Evolutionary conservation across 345 rosid genomes (phyloP), one percentile per base, ranked within the genome.

Genomic region (Eucalyptus paniculata): DNA sequence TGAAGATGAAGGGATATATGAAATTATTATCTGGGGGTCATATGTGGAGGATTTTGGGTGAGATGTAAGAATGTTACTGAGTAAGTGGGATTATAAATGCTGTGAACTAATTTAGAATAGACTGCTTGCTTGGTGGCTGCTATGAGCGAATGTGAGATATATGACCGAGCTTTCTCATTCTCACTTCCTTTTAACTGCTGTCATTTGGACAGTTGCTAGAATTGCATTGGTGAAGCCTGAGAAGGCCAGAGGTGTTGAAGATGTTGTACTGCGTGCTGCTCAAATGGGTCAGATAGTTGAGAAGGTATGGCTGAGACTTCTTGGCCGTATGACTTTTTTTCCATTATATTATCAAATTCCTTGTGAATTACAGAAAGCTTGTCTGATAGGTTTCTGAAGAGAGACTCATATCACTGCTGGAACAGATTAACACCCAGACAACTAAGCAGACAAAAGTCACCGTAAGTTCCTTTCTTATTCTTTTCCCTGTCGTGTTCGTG

Each of bases 191-290:
- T 72, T 11, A 21, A 72, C 28, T 72, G 83, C 83, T 77, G 8
- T 37, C 28, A 19, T 77, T 77, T 37, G 45, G 47, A 21, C 47
- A 97, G 99, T 97, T 90, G 96, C 99, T 87, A 94, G 99, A 91
- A 97, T 97, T 92, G 99, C 99, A 42, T 90, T 97, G 94, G 99
- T 97, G 93, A 97, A 97, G 93, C 99, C 99, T 92, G 99, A 97
- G 93, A 97, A 97, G 92, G 99, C 98, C 62, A 96, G 97, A 90
- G 94, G 98, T 54, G 99, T 97, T 88, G 99, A 97, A 92, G 99
- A 97, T 92, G 96, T 96, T 85, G 87, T 97, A 88, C 93, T 97
- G 87, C 93, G 99, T 92, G 96, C 99, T 92, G 97, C 99, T 89
- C 98, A 97, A 89, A 95, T 90, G 96, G 99, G 99, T 89, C 99